A percentile compares a stretch with the other conserved stretches of the same genome.
Conservation (phyloP, 1,284 basidiomycete genomes). For the Pisolithus thermaeus region DNA sequence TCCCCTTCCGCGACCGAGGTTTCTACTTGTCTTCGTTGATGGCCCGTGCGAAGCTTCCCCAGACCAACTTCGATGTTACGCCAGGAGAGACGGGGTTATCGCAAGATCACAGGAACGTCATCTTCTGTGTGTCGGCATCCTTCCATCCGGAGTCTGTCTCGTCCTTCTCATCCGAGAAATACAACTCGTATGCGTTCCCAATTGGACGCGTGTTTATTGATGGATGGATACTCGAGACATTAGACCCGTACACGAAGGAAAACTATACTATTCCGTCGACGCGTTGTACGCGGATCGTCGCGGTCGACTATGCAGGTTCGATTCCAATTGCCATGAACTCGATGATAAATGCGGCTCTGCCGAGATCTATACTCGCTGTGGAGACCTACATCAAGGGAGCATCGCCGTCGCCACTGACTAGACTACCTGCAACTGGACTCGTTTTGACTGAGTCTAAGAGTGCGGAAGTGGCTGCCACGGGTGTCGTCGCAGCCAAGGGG, state of each 20-base stretch:
- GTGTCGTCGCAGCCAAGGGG: background rate
- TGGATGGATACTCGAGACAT: constrained; percentile 94
- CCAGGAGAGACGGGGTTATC: constrained; percentile 23
- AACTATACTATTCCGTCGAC: constrained; percentile 96
- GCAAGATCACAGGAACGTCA: constrained; percentile 42
- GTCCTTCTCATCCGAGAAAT: constrained; percentile 57
- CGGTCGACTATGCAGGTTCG: constrained; percentile 85
- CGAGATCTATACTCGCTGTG: constrained; percentile 63
- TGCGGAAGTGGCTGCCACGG: background rate
- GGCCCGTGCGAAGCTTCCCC: constrained; percentile 51
- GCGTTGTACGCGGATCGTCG: constrained; percentile 81
- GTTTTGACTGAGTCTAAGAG: constrained; percentile 46
- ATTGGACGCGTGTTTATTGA: constrained; percentile 84
- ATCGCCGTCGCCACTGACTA: constrained; percentile 57
- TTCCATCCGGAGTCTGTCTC: constrained; percentile 61
- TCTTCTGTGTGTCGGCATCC: constrained; percentile 74
- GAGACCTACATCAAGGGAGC: constrained; percentile 65
- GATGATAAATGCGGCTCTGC: constrained; percentile 76
- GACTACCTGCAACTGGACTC: constrained; percentile 59
- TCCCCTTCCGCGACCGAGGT: constrained; percentile 89
- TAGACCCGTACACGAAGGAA: constrained; percentile 95
- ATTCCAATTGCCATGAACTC: constrained; percentile 86
- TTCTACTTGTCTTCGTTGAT: constrained; percentile 78
- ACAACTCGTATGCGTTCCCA: constrained; percentile 75
- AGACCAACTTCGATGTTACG: constrained; percentile 30